phyloP scores from a whole-genome alignment of 352 stramenopile species.

The Phytophthora tentaculata region DNA sequence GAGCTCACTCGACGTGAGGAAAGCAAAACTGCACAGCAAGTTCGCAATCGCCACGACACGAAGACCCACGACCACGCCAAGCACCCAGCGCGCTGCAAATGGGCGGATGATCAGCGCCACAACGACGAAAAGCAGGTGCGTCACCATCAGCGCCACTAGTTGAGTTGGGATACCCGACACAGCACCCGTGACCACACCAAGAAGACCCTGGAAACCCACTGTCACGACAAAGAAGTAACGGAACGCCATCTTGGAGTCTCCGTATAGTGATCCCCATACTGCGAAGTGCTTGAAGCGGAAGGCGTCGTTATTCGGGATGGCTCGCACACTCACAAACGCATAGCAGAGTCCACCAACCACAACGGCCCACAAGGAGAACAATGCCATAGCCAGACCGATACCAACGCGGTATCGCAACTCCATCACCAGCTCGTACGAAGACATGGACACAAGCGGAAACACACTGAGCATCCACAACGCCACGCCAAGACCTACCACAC shows the following conservation, averaged over 20 bases:
- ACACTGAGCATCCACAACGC: constrained; percentile 62
- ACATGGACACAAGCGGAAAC: constrained; percentile 62
- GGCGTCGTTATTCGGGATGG: constrained; percentile 42
- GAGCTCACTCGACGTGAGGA: constrained; percentile 58
- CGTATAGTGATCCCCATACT: constrained; percentile 68
- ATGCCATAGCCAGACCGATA: constrained; percentile 47
- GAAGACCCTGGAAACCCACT: constrained; percentile 53
- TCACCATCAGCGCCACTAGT: constrained; percentile 56
- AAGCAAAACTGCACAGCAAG: constrained; percentile 57
- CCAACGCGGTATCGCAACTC: constrained; percentile 59
- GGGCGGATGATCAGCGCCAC: constrained; percentile 58
- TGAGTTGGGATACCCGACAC: constrained; percentile 54
- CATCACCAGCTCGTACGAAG: constrained; percentile 71
- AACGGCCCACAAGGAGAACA: constrained; percentile 56
- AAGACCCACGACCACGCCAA: constrained; percentile 45
- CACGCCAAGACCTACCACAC: constrained; percentile 53
- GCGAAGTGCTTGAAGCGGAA: constrained; percentile 59
- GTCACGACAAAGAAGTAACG: constrained; percentile 73
- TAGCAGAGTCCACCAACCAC: constrained; percentile 50
- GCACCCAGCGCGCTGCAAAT: constrained; percentile 47
- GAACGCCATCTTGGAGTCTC: constrained; percentile 50
- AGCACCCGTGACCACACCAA: constrained; percentile 56
- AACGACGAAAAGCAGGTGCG: constrained; percentile 59
- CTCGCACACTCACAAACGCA: constrained; percentile 48
- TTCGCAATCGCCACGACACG: constrained; percentile 59